Conservation (phyloP, 805 yeast species). For the Ogataea thermomethanolica region DNA sequence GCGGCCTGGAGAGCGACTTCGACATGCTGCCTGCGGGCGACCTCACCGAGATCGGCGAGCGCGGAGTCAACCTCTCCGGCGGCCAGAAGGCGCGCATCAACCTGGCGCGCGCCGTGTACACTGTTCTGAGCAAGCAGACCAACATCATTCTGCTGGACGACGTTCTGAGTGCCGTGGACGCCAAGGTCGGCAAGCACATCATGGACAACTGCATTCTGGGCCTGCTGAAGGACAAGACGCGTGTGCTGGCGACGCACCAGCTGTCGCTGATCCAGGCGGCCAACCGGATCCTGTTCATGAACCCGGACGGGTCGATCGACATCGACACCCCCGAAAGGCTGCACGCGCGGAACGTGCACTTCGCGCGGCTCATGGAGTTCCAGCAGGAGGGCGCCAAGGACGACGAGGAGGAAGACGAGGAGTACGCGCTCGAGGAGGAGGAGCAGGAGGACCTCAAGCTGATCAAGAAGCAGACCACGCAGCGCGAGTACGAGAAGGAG, state of each 20-base stretch:
- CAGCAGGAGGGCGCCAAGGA: constrained; percentile 33
- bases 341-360: constrained; percentile 34
- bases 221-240: constrained; percentile 52
- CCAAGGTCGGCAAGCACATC: constrained; percentile 60
- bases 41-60: constrained; percentile 75
- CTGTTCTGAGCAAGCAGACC: constrained; percentile 36
- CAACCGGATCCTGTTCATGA: constrained; percentile 64
- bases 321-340: constrained; percentile 61
- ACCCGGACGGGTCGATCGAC: constrained; percentile 58
- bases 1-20: constrained; percentile 67
- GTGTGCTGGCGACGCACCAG: constrained; percentile 83
- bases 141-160: constrained; percentile 64
- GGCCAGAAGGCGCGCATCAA: constrained; percentile 83
- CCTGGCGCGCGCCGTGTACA: constrained; percentile 66
- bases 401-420: constrained; percentile 28
- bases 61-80: constrained; percentile 81
- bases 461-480: constrained; percentile 15
- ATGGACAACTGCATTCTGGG: constrained; percentile 62
- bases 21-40: constrained; percentile 72
- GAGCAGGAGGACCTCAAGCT: constrained; percentile 14
- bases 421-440: constrained; percentile 19
- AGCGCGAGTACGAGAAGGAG: constrained; percentile 17
- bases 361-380: constrained; percentile 39
- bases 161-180: constrained; percentile 67
- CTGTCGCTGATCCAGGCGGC: constrained; percentile 66